A percentile compares a stretch with the other conserved stretches of the same genome.
These are phyloP conservation scores for Nemania sp. DNA, from an alignment of 2,329 filamentous ascomycete genomes.

Conservation along the genomic window DNA sequence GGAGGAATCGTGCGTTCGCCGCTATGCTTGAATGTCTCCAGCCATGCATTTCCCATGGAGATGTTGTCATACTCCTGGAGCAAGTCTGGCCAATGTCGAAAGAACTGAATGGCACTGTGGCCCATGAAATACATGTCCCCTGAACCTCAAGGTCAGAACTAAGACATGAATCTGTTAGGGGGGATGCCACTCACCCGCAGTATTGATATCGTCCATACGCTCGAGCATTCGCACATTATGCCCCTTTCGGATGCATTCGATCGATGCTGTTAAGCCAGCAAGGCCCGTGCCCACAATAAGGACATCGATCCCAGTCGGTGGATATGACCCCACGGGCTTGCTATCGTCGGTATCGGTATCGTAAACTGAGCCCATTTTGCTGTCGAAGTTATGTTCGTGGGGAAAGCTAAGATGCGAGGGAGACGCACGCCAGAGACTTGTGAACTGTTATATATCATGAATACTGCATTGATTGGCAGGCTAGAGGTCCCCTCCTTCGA, in stretches of 20 bases:
- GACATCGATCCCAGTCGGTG: conserved; percentile 50
- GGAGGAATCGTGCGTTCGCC: conserved; percentile 53
- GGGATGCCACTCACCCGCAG: conserved; percentile 45
- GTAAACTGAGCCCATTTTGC: conserved; percentile 32
- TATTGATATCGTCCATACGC: conserved; percentile 53
- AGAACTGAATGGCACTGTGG: conserved; percentile 56
- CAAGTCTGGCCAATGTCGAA: conserved; percentile 59
- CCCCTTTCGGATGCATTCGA: conserved; percentile 63
- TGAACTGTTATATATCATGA: conserved; percentile 9
- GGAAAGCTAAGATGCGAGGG: neutral
- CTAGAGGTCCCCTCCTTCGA: no score
- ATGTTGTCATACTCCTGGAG: conserved; percentile 53
- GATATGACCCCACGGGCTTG: conserved; percentile 56
- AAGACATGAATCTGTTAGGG: neutral
- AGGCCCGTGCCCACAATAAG: conserved; percentile 61
- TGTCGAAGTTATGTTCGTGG: neutral
- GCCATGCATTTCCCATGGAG: conserved; percentile 57
- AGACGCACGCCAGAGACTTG: neutral
- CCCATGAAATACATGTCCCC: conserved; percentile 66
- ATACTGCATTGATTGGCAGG: neutral
- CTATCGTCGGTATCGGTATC: conserved; percentile 40
- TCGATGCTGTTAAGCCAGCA: conserved; percentile 62
- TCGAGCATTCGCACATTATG: conserved; percentile 56
- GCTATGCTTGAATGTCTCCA: conserved; percentile 58
- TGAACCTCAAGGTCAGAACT: conserved; percentile 27